These are phyloP conservation scores for Bauhinia variegata DNA, from an alignment of 306 rosid genomes.

Conservation along the genomic window DNA sequence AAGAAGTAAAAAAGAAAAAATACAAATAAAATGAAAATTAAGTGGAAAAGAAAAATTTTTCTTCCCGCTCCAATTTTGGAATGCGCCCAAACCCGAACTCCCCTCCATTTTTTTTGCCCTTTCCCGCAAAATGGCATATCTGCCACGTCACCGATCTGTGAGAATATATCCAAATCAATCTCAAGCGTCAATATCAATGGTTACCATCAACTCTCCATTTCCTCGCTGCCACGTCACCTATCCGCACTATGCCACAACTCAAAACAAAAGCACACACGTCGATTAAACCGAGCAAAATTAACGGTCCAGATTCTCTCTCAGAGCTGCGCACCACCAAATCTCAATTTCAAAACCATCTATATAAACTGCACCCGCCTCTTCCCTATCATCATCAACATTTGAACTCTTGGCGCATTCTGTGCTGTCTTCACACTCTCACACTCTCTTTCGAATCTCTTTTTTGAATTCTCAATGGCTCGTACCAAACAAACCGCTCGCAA, in stretches of 20 bases:
- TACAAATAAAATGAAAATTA: too few relatives aligned
- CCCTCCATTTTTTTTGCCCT: too few relatives aligned
- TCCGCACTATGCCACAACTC: conserved; percentile 19
- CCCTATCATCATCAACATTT: fast-evolving
- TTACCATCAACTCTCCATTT: background rate
- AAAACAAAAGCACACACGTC: conserved; percentile 31
- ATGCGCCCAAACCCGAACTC: too few relatives aligned
- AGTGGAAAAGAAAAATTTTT: too few relatives aligned
- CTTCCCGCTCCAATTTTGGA: too few relatives aligned
- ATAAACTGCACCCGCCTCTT: background rate
- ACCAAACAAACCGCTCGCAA: conserved; percentile 60
- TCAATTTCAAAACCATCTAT: conserved; percentile 25
- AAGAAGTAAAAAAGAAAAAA: too few relatives aligned
- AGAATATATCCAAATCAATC: conserved; percentile 11
- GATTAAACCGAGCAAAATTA: background rate
- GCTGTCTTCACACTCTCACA: too few relatives aligned
- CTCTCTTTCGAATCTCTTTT: too few relatives aligned
- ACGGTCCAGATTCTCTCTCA: conserved; percentile 23
- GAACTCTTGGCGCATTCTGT: background rate
- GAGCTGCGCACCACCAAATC: conserved; percentile 31
- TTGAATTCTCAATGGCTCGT: conserved; percentile 40
- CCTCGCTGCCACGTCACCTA: conserved; percentile 38
- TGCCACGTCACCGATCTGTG: too few relatives aligned
- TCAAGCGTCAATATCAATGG: conserved; percentile 30
- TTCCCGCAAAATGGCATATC: too few relatives aligned